A percentile compares a stretch with the other conserved stretches of the same genome.
Evolutionary conservation across 768 basidiomycete genomes (phyloP).

Genomic region (Macrolepiota dolichaula): DNA sequence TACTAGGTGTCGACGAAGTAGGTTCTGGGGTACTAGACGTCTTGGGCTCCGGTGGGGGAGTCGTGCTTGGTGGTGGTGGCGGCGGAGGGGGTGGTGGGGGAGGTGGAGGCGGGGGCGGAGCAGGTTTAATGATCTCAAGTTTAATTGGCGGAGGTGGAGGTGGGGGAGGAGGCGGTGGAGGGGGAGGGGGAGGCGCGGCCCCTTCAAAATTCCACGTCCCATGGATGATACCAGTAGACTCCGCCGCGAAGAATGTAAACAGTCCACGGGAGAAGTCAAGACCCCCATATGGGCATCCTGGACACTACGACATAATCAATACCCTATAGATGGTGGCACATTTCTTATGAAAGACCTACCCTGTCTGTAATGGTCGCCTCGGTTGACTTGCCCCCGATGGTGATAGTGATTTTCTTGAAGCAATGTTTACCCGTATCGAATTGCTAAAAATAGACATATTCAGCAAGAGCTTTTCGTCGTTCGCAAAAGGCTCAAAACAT

Average conservation of each 20-base stretch:
- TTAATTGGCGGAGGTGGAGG: constrained; percentile 12
- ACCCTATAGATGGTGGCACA: neutral
- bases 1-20: neutral
- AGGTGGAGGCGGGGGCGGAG: constrained; percentile 13
- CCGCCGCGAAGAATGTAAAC: constrained; percentile 48
- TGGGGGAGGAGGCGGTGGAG: constrained; percentile 10
- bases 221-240: constrained; percentile 41
- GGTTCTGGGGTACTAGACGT: neutral
- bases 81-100: constrained; percentile 8
- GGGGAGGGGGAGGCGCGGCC: constrained; percentile 19
- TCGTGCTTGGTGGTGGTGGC: neutral
- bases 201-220: constrained; percentile 44
- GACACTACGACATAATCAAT: constrained; percentile 41
- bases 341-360: constrained; percentile 30
- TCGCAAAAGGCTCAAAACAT: constrained; percentile 12
- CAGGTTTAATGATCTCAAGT: constrained; percentile 12
- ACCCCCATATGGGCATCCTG: constrained; percentile 55
- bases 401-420: constrained; percentile 59
- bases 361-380: constrained; percentile 60
- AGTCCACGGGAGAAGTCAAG: constrained; percentile 60
- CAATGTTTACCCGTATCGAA: constrained; percentile 52
- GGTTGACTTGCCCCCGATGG: constrained; percentile 52
- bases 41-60: constrained; percentile 5
- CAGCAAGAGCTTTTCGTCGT: too few species aligned
- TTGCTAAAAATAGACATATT: constrained; percentile 38